A percentile compares a stretch with the other conserved stretches of the same genome.
phyloP scores from a whole-genome alignment of 2,329 filamentous ascomycete genomes.

The Helicocarpus griseus region DNA sequence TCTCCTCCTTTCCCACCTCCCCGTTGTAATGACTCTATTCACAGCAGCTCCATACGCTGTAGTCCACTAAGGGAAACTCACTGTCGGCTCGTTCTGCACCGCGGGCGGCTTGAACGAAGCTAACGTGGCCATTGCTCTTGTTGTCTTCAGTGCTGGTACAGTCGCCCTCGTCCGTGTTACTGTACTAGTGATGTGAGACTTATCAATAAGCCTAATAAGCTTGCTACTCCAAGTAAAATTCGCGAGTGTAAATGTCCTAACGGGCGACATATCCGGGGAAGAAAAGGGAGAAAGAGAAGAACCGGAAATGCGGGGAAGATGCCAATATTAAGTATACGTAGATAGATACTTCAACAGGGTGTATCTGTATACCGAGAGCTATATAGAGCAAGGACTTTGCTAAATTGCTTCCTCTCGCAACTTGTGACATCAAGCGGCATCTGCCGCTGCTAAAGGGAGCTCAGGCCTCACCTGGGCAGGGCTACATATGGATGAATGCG shows the following conservation, averaged over 20 bases:
- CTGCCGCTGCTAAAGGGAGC: too few relatives aligned
- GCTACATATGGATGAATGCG: background rate
- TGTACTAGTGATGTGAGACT: background rate
- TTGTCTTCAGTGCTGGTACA: background rate
- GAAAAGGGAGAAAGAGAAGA: too few relatives aligned
- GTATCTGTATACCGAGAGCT: background rate
- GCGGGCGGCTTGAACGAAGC: conserved; percentile 81
- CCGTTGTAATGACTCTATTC: too few relatives aligned
- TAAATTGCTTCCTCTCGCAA: too few relatives aligned
- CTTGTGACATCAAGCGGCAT: background rate
- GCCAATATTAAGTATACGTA: background rate
- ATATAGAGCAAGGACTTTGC: too few relatives aligned
- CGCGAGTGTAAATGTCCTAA: background rate
- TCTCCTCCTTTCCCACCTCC: too few relatives aligned
- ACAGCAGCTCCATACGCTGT: too few relatives aligned
- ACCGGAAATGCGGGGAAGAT: background rate
- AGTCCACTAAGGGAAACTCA: conserved; percentile 39
- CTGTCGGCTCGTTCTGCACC: conserved; percentile 90
- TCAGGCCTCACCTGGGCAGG: background rate
- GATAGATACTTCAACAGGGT: background rate
- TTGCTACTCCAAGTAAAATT: background rate
- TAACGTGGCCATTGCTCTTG: conserved; percentile 44
- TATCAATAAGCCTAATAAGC: background rate
- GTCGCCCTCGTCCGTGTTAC: background rate
- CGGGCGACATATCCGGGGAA: conserved; percentile 13